Percentiles rank a stretch among this genome's conserved stretches.
phyloP scores from a whole-genome alignment of 768 basidiomycete species.

The Rhodotorula babjevae region DNA sequence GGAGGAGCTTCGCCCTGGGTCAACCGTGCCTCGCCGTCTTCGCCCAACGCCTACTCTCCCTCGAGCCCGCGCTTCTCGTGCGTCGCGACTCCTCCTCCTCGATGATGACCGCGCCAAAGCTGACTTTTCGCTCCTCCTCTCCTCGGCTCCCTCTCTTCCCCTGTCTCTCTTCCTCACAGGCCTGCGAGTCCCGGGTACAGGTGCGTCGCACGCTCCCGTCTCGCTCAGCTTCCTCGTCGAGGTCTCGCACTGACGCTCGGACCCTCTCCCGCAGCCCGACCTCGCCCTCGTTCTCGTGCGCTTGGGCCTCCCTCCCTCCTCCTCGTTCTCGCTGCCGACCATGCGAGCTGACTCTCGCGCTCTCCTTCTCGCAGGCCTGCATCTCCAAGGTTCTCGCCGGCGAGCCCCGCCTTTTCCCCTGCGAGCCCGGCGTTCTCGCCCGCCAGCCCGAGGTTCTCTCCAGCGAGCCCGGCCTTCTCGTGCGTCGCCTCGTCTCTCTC shows the following conservation, averaged over 20 bases:
- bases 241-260: background rate
- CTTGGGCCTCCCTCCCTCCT: conserved; percentile 54
- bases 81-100: conserved; percentile 37
- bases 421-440: conserved; percentile 48
- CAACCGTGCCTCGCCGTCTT: conserved; percentile 38
- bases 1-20: conserved; percentile 49
- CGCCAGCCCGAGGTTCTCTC: conserved; percentile 19
- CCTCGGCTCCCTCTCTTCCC: background rate
- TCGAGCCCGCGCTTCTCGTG: background rate
- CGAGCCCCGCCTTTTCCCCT: conserved; percentile 16
- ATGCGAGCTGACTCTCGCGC: conserved; percentile 42
- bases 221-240: background rate
- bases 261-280: conserved; percentile 58
- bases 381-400: conserved; percentile 9
- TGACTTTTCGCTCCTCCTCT: background rate
- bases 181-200: background rate
- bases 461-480: conserved; percentile 23
- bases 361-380: background rate
- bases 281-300: conserved; percentile 58
- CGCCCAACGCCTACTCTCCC: background rate
- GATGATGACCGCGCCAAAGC: no score
- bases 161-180: no score
- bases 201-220: background rate
- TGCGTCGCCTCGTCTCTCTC: background rate
- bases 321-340: conserved; percentile 32